Base-by-base conservation (phyloP, 148 eudicot genomes). In the Pouteria glomerata region DNA sequence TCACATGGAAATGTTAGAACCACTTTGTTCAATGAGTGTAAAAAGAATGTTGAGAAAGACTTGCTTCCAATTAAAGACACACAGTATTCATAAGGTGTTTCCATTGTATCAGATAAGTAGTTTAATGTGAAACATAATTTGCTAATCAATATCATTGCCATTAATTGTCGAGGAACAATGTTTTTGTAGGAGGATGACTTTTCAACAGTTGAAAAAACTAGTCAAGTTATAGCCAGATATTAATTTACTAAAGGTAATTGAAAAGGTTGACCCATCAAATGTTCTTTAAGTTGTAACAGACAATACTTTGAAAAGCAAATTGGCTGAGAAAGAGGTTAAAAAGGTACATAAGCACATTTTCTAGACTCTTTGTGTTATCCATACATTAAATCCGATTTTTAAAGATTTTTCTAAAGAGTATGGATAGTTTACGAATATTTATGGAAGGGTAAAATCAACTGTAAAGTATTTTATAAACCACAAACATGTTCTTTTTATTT, bases 201-300 rank as follows among this genome's bases (percentile, higher is more conserved):
- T 29, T 26, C 48, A 0, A 29, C 62, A 18, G n/a, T 21, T 18
- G 69, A 69, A 13, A 76, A 76, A 62, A 34, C 63, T 1, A 41
- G 69, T 0, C 42, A 39, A 18, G 39, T 35, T 8, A 76, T 69
- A 18, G 73, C 73, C 0, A 35, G 62, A 0, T 63, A n/a, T n/a
- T n/a, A n/a, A 23, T 8, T 15, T 76, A 11, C 57, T 76, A 4
- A 61, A 33, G n/a, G 35, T 35, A 14, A 71, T 76, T n/a, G 71
- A 76, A 1, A 57, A 71, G 8, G 52, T 76, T 16, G 75, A 71
- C 1, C 69, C 70, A 1, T 41, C 47, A 62, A 76, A 76, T 23
- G 58, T 76, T 0, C 8, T 76, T 1, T 71, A 76, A 76, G 71
- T 76, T 3, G 66, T 76, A 3, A 70, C 75, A 6, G 65, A 76